Evolutionary conservation across 768 basidiomycete genomes (phyloP), one percentile per base, ranked within the genome.

Genomic region (Boletus coccyginus): DNA sequence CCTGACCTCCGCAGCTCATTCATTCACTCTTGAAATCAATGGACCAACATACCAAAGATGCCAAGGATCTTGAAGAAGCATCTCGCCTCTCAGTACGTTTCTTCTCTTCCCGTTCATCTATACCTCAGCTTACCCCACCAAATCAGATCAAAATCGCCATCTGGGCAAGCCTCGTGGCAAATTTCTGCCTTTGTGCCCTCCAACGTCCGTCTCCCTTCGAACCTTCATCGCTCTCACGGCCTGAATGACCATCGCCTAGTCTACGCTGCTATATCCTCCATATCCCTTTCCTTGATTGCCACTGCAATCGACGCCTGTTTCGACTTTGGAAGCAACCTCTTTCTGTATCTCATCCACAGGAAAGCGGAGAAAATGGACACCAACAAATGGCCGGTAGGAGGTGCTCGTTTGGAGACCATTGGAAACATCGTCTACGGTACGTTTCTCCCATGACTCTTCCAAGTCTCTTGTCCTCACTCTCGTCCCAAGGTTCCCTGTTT

Each of bases 351-450:
- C 79, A 75, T 95, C 3, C 87, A 98, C 72, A 77, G 77, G 62
- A 88, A 92, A 63, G 86, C 92, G 1, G 73, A 65, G 12, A 78
- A 63, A 35, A 79, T 96, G 58, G 94, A 97, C 65, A 62, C 76
- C 42, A 92, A 88, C 70, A 90, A 90, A 62, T 98, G 93, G 94
- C 94, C 95, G 31, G 88, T 93, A 5, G 88, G 94, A 47, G 94
- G 94, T 38, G 84, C 89, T n/a, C 81, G 93, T 46, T 79, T 97
- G 44, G 90, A 94, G 69, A 94, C 90, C 5, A 92, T 93, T 52
- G 92, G 91, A 13, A 94, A 95, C 63, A 85, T 94, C 56, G 75
- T 92, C 52, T 96, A 94, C 62, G 93, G 92, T 84, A 44, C 58
- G 59, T 59, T 39, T 12, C 47, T 55, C 50, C 24, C 24, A 27